Evolutionary conservation across 306 rosid species (phyloP), one percentile per base, ranked within the genome.

Genomic region (Herpetospermum pedunculosum): DNA sequence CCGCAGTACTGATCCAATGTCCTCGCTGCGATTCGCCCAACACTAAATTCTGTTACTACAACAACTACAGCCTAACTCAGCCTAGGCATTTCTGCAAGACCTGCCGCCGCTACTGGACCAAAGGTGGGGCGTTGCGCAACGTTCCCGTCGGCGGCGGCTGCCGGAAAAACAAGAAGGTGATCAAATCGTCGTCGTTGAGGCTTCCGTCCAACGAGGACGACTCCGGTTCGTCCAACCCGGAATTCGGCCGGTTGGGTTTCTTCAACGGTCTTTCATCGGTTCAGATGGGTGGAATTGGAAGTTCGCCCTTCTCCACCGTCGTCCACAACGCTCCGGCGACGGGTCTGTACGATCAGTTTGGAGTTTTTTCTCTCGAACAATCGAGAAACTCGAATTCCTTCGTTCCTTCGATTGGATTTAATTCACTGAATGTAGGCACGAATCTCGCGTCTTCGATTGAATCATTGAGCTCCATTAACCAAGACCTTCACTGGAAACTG

Each of bases 1-100:
- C 9, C 62, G 7, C 38, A n/a, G n/a, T n/a, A n/a, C n/a, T n/a
- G n/a, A n/a, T 58, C 28, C 91, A 89, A 83, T 94, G 99, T 37
- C 99, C 99, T 0, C 72, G 99, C 38, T 94, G 99, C 55, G 97
- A 91, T 74, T 94, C 99, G 0, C 96, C 97, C 46, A 91, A 94
- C 85, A 94, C 99, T 14, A 94, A 94, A 58, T 94, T 94, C 89
- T 94, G 99, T 74, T 94, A 94, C 91, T 94, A 91, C 88, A 94
- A 94, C 88, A 94, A 94, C 82, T 94, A 94, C 82, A 94, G 97
- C 81, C 92, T 94, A 50, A 89, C 95, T 5, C 99, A 94, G 79
- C 99, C 99, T 0, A 69, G 99, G 38, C 92, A 91, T 74, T 94
- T 94, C 90, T 94, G 99, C 86, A 94, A 94, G 80, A 88, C 96